These are phyloP conservation scores for Chrysoporthe puriensis DNA, from an alignment of 2,329 filamentous ascomycete species.

Conservation along the genomic window DNA sequence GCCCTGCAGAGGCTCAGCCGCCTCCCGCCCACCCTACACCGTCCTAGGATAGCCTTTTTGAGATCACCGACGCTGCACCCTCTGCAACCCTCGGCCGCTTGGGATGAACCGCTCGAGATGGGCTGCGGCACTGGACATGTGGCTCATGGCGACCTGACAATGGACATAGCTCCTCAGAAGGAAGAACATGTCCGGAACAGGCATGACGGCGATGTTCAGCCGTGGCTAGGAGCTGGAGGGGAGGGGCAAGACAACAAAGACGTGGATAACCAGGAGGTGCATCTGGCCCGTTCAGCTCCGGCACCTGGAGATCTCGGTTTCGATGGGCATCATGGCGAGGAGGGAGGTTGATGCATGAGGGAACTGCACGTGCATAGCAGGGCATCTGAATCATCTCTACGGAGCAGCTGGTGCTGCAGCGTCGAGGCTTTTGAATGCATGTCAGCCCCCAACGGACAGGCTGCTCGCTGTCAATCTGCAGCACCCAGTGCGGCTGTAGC, in stretches of 20 bases:
- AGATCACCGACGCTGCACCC: background rate
- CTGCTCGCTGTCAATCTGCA: background rate
- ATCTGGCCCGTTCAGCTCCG: background rate
- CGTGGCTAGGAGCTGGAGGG: background rate
- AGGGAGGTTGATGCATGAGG: background rate
- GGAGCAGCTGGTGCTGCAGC: background rate
- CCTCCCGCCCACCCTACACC: background rate
- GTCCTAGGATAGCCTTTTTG: background rate
- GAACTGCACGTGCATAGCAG: background rate
- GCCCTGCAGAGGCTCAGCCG: background rate
- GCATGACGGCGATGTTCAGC: background rate
- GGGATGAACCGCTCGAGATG: background rate
- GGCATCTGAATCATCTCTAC: background rate
- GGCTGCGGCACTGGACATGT: background rate
- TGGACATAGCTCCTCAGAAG: background rate
- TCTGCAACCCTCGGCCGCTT: background rate
- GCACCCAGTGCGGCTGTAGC: background rate
- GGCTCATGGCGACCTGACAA: background rate
- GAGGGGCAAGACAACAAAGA: background rate
- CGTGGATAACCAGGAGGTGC: background rate
- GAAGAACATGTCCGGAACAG: background rate
- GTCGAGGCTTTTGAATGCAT: background rate
- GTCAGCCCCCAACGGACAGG: background rate
- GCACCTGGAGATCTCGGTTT: background rate
- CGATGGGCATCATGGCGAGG: background rate